These are phyloP conservation scores for Apophysomyces elegans DNA, from an alignment of 371 early-diverging fungal species.

Conservation along the genomic window DNA sequence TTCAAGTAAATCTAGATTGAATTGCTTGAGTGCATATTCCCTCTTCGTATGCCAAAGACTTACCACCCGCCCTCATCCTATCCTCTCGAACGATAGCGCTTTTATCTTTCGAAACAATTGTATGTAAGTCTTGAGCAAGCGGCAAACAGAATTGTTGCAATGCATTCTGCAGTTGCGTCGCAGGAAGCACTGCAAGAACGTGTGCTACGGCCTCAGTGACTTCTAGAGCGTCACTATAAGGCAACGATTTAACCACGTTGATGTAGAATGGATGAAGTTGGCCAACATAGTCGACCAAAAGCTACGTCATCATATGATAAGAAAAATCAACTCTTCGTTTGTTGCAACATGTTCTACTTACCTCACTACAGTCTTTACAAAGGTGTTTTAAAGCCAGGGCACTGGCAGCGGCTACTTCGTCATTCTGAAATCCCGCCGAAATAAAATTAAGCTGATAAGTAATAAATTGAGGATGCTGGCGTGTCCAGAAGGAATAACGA, in stretches of 20 bases:
- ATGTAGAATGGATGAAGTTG: slow-evolving; percentile 83
- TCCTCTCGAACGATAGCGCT: slow-evolving; percentile 35
- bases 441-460: slow-evolving; percentile 88
- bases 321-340: too few relatives aligned
- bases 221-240: slow-evolving; percentile 76
- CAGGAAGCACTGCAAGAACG: slow-evolving; percentile 79
- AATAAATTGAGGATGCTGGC: slow-evolving; percentile 84
- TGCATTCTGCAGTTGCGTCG: slow-evolving; percentile 61
- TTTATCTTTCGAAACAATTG: slow-evolving; percentile 44
- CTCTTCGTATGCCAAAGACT: not conserved
- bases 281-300: slow-evolving; percentile 68
- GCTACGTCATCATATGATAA: slow-evolving; percentile 54
- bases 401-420: slow-evolving; percentile 88
- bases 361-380: slow-evolving; percentile 88
- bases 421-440: slow-evolving; percentile 84
- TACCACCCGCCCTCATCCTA: slow-evolving; percentile 50
- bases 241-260: slow-evolving; percentile 63
- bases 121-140: slow-evolving; percentile 70
- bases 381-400: slow-evolving; percentile 87
- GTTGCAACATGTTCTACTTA: slow-evolving; percentile 34
- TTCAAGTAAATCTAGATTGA: slow-evolving; percentile 45
- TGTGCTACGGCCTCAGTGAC: slow-evolving; percentile 90
- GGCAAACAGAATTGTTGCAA: slow-evolving; percentile 86
- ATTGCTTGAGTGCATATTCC: slow-evolving; percentile 61
- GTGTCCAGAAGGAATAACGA: slow-evolving; percentile 94